Percentiles rank a stretch among this genome's conserved stretches.
Conservation (phyloP, 192 early-diverging fungal species). For the Rhizophlyctis rosea region DNA sequence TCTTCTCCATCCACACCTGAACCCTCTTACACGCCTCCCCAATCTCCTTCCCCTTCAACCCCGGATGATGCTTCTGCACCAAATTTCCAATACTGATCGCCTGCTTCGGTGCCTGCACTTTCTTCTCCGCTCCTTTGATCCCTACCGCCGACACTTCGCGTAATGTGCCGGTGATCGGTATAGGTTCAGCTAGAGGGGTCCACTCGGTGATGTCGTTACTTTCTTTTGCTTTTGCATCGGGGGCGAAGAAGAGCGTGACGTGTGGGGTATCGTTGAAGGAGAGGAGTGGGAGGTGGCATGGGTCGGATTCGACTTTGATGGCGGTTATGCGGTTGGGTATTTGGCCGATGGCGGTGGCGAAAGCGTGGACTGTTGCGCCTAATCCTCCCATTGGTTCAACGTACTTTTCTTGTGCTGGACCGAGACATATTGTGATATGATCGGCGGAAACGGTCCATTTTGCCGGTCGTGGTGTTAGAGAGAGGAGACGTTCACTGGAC, state of each 20-base stretch:
- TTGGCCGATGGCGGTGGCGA: conserved; percentile 23
- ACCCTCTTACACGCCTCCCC: conserved; percentile 29
- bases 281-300: neutral
- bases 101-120: conserved; percentile 9
- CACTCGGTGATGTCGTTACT: conserved; percentile 39
- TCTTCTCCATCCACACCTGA: conserved; percentile 50
- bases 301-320: conserved; percentile 28
- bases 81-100: conserved; percentile 42
- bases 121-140: conserved; percentile 18
- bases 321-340: conserved; percentile 27
- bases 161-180: conserved; percentile 28
- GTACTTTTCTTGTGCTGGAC: conserved; percentile 21
- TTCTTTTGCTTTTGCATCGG: conserved; percentile 16
- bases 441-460: conserved; percentile 26
- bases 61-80: conserved; percentile 42
- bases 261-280: conserved; percentile 39
- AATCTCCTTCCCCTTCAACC: conserved; percentile 35
- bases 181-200: conserved; percentile 16
- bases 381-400: conserved; percentile 32
- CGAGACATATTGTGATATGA: conserved; percentile 40
- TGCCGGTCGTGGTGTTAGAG: conserved; percentile 17
- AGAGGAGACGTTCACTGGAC: conserved; percentile 8
- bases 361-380: conserved; percentile 17
- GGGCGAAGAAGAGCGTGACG: conserved; percentile 34
- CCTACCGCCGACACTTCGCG: conserved; percentile 31